phyloP scores from a whole-genome alignment of 257 asterid species.

The Mentha longifolia region DNA sequence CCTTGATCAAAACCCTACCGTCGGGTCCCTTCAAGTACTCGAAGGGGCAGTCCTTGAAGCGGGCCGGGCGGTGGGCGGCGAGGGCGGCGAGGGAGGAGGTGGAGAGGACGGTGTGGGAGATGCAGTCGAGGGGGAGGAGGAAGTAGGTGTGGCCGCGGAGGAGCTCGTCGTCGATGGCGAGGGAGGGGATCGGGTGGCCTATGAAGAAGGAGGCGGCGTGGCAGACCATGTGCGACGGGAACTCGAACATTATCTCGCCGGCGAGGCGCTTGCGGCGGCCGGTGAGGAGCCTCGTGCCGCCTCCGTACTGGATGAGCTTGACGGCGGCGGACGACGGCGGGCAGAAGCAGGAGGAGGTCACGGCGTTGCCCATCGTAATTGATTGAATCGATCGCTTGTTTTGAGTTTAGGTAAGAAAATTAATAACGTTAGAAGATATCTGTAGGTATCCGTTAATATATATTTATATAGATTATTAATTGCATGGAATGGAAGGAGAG shows the following conservation, averaged over 20 bases:
- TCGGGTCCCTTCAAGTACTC: conserved; percentile 58
- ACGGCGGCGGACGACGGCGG: conserved; percentile 33
- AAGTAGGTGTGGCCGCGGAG: conserved; percentile 56
- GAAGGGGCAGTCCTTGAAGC: conserved; percentile 60
- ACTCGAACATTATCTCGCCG: conserved; percentile 83
- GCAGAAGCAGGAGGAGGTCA: conserved; percentile 40
- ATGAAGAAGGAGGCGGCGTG: conserved; percentile 80
- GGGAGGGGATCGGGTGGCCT: conserved; percentile 69
- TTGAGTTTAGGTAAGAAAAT: background rate
- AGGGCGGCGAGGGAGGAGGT: conserved; percentile 55
- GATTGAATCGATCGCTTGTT: background rate
- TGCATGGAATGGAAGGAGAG: conserved; percentile 12
- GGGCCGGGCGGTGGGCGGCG: conserved; percentile 30
- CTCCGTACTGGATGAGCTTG: conserved; percentile 53
- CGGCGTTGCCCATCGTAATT: conserved; percentile 62
- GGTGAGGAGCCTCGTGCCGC: conserved; percentile 46
- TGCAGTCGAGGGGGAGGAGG: conserved; percentile 68
- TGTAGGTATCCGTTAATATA: background rate
- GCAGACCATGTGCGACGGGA: conserved; percentile 71
- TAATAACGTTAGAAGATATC: background rate
- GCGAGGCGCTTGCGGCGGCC: conserved; percentile 50
- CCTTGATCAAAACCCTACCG: conserved; percentile 73
- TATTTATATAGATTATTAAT: background rate
- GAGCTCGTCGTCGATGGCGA: conserved; percentile 58
- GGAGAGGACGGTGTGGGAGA: conserved; percentile 48